Evolutionary conservation across 2,329 filamentous ascomycete genomes (phyloP).

Genomic region (Ceratocystis smalleyi): DNA sequence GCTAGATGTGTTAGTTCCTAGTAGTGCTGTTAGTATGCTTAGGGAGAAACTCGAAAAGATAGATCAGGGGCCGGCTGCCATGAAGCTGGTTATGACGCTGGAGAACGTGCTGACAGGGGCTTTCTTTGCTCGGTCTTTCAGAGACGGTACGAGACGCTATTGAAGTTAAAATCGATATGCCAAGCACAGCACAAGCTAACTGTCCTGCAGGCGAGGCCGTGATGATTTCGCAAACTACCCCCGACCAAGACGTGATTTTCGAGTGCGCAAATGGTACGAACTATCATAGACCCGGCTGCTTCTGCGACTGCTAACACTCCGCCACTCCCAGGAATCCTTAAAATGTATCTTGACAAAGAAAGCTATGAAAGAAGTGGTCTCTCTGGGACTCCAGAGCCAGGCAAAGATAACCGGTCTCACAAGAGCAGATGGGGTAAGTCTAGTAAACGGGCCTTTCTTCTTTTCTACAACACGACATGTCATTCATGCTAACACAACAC

Average conservation of each 20-base stretch:
- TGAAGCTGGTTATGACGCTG: constrained; percentile 56
- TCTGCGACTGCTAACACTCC: neutral
- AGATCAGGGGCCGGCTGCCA: constrained; percentile 35
- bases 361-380: constrained; percentile 73
- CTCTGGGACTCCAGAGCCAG: constrained; percentile 50
- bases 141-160: constrained; percentile 40
- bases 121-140: constrained; percentile 77
- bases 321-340: constrained; percentile 44
- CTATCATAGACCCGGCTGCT: neutral
- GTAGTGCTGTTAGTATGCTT: constrained; percentile 41
- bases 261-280: constrained; percentile 48
- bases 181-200: neutral
- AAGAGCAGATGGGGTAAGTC: constrained; percentile 59
- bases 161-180: neutral
- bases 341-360: constrained; percentile 63
- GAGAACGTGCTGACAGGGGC: constrained; percentile 53
- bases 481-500: constrained; percentile 20
- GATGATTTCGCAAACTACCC: constrained; percentile 68
- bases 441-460: neutral
- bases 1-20: constrained; percentile 57
- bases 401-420: constrained; percentile 40
- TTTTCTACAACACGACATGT: neutral
- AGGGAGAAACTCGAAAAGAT: constrained; percentile 29
- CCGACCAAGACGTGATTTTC: constrained; percentile 56
- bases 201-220: constrained; percentile 50